Evolutionary conservation across 805 yeast genomes (phyloP).

Genomic region (Saitoella complicata): DNA sequence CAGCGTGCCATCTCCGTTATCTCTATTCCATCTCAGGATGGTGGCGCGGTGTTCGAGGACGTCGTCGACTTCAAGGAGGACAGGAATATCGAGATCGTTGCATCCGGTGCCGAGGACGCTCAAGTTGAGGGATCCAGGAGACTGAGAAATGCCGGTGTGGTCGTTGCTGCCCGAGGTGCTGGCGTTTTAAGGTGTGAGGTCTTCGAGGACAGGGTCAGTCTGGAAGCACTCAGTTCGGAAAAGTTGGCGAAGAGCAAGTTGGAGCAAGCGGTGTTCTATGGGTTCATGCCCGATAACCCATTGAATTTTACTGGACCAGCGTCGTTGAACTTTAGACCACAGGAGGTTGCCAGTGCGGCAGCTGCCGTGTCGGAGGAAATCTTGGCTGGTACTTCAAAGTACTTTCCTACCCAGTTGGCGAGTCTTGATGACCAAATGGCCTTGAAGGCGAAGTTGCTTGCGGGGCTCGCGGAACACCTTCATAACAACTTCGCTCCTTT

Average conservation of each 20-base stretch:
- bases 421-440: background rate
- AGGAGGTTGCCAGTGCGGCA: background rate
- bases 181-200: constrained; percentile 52
- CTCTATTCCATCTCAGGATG: too few relatives aligned
- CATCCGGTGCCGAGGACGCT: constrained; percentile 37
- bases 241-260: constrained; percentile 49
- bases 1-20: too few relatives aligned
- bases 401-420: background rate
- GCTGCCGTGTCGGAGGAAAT: background rate
- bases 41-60: constrained; percentile 34
- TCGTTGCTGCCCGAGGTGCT: constrained; percentile 33
- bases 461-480: background rate
- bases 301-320: background rate
- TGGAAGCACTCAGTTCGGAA: background rate
- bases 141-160: constrained; percentile 30
- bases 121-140: constrained; percentile 5
- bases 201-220: constrained; percentile 12
- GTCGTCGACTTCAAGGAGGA: constrained; percentile 39
- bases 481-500: background rate
- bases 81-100: constrained; percentile 32
- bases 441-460: background rate
- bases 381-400: background rate
- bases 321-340: too few relatives aligned
- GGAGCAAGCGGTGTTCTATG: constrained; percentile 68
- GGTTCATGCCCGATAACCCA: constrained; percentile 16